Percentiles rank a stretch among this genome's conserved stretches.
phyloP scores from a whole-genome alignment of 202 grass and related monocot genomes.

The Zizania palustris region DNA sequence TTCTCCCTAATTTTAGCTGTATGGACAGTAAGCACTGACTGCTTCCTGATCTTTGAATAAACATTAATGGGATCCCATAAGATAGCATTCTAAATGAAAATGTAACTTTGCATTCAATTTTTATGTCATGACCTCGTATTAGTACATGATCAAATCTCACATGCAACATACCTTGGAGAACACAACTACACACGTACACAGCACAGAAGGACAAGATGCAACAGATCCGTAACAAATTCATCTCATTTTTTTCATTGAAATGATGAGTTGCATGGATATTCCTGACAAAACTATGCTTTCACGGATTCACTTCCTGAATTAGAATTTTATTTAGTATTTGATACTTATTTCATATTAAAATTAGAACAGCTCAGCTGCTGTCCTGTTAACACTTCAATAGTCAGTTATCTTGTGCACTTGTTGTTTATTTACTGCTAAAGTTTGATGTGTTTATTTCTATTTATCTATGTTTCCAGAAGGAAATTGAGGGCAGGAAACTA shows the following conservation, averaged over 20 bases:
- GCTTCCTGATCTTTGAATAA: neutral
- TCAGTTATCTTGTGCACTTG: constrained; percentile 19
- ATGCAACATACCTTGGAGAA: neutral
- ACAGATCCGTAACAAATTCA: neutral
- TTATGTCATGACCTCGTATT: neutral
- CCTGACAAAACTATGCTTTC: constrained; percentile 21
- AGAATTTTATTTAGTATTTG: constrained; percentile 27
- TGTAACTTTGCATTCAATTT: constrained; percentile 3
- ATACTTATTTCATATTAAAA: constrained; percentile 5
- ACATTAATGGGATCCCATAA: neutral
- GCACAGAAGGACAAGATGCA: neutral
- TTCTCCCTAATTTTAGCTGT: constrained; percentile 23
- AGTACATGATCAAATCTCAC: neutral
- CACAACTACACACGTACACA: neutral
- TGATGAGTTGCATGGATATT: constrained; percentile 31
- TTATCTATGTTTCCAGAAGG: constrained; percentile 56
- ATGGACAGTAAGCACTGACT: constrained; percentile 7
- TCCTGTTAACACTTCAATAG: constrained; percentile 6
- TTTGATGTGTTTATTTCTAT: constrained; percentile 44
- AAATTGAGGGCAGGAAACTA: constrained; percentile 62
- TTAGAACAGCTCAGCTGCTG: neutral
- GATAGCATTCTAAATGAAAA: constrained; percentile 16
- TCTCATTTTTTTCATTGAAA: neutral
- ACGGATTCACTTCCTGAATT: constrained; percentile 20
- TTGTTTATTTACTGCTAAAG: constrained; percentile 29